A percentile compares a stretch with the other conserved stretches of the same genome.
These are phyloP conservation scores for Cryptococcus sp. DNA, from an alignment of 1,284 basidiomycete species.

Conservation along the genomic window DNA sequence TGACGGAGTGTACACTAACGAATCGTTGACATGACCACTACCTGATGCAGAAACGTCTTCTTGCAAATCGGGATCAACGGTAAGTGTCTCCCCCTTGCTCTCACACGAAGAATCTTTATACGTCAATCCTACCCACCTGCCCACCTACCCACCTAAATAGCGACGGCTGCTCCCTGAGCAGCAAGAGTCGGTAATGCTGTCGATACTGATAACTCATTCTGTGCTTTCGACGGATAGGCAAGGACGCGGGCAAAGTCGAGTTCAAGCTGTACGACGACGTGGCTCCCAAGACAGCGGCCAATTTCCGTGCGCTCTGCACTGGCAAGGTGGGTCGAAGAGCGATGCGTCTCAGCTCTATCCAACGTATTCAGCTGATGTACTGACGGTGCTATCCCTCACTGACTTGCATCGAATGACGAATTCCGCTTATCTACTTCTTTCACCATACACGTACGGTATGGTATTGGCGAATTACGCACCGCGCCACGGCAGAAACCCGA, in stretches of 20 bases:
- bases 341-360: neutral
- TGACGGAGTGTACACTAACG: too few relatives aligned
- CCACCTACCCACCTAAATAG: neutral
- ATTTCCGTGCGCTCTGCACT: conserved; percentile 65
- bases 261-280: conserved; percentile 56
- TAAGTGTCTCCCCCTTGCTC: conserved; percentile 18
- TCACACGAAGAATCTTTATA: too few relatives aligned
- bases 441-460: neutral
- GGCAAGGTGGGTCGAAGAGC: conserved; percentile 49
- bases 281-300: conserved; percentile 50
- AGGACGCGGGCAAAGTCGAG: conserved; percentile 47
- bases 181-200: neutral
- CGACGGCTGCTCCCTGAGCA: neutral
- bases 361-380: neutral
- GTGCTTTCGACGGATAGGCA: conserved; percentile 11
- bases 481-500: conserved; percentile 28
- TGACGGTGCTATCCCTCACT: too few relatives aligned
- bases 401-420: neutral
- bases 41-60: conserved; percentile 27
- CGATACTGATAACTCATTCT: too few relatives aligned
- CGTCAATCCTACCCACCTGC: too few relatives aligned
- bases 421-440: neutral
- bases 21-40: neutral
- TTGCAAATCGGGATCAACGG: conserved; percentile 43
- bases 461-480: neutral